Conservation (phyloP, 2,329 filamentous ascomycete species). For the Diaporthe ampelina region DNA sequence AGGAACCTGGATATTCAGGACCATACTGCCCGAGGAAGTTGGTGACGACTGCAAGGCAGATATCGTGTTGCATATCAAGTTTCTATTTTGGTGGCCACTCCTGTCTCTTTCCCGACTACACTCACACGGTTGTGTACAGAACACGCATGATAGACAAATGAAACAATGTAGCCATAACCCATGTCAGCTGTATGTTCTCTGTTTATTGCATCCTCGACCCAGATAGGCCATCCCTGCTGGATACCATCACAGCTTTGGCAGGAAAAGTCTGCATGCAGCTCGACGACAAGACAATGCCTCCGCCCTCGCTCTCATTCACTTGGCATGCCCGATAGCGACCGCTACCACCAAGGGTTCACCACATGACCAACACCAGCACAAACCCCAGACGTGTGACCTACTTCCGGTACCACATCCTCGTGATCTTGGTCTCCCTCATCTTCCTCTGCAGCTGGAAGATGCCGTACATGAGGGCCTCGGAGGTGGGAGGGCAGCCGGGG, state of each 20-base stretch:
- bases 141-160: background rate
- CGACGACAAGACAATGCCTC: background rate
- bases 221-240: background rate
- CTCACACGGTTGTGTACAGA: slow-evolving; percentile 35
- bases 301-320: background rate
- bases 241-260: background rate
- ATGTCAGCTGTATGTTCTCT: slow-evolving; percentile 19
- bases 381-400: slow-evolving; percentile 44
- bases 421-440: slow-evolving; percentile 67
- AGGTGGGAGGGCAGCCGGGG: slow-evolving; percentile 70
- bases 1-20: background rate
- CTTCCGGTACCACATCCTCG: slow-evolving; percentile 67
- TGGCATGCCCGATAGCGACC: background rate
- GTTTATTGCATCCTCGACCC: slow-evolving; percentile 15
- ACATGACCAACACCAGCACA: background rate
- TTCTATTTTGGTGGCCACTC: background rate
- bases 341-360: background rate
- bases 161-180: slow-evolving; percentile 25
- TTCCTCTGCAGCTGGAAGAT: slow-evolving; percentile 80
- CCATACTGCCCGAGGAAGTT: background rate
- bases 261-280: no score
- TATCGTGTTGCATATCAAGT: background rate
- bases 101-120: background rate
- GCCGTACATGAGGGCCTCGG: slow-evolving; percentile 64
- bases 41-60: background rate